These are phyloP conservation scores for Amphichorda felina DNA, from an alignment of 2,329 filamentous ascomycete species.

Conservation along the genomic window DNA sequence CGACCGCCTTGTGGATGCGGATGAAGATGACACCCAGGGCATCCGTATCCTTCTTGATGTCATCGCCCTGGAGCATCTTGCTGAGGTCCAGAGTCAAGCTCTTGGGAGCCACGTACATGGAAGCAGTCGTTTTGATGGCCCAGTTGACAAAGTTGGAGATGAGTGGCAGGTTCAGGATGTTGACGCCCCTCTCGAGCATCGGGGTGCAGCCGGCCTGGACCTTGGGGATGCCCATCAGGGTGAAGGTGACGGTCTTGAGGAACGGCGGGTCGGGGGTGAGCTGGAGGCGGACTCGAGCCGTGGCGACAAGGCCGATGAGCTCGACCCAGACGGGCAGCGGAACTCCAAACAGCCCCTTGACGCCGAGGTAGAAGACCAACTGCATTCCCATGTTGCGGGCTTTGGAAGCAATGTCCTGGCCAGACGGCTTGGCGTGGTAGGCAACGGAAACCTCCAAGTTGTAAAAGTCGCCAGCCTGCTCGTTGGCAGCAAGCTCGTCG, in stretches of 20 bases:
- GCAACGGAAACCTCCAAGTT: constrained; percentile 85
- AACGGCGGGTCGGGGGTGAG: constrained; percentile 88
- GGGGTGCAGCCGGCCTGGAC: constrained; percentile 83
- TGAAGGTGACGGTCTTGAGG: constrained; percentile 83
- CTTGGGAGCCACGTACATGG: constrained; percentile 90
- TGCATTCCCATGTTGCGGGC: constrained; percentile 97
- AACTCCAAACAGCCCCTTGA: constrained; percentile 81
- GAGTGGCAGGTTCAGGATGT: constrained; percentile 80
- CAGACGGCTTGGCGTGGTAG: constrained; percentile 74
- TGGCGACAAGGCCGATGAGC: constrained; percentile 81
- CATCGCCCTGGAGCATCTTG: constrained; percentile 83
- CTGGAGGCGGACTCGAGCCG: constrained; percentile 69
- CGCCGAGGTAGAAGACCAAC: constrained; percentile 82
- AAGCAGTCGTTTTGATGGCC: constrained; percentile 75
- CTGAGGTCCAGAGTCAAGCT: constrained; percentile 85
- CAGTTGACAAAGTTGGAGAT: constrained; percentile 98
- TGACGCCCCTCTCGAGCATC: constrained; percentile 83
- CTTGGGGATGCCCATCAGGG: constrained; percentile 86
- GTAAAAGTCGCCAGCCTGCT: constrained; percentile 86
- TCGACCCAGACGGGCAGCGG: constrained; percentile 84
- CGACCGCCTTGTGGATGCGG: constrained; percentile 76
- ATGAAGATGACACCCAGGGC: constrained; percentile 88
- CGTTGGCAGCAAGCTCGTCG: constrained; percentile 76
- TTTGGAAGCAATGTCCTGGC: constrained; percentile 61
- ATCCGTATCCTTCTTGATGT: constrained; percentile 78